Evolutionary conservation across 2,329 filamentous ascomycete species (phyloP).

Genomic region (Penicillium polonicum): DNA sequence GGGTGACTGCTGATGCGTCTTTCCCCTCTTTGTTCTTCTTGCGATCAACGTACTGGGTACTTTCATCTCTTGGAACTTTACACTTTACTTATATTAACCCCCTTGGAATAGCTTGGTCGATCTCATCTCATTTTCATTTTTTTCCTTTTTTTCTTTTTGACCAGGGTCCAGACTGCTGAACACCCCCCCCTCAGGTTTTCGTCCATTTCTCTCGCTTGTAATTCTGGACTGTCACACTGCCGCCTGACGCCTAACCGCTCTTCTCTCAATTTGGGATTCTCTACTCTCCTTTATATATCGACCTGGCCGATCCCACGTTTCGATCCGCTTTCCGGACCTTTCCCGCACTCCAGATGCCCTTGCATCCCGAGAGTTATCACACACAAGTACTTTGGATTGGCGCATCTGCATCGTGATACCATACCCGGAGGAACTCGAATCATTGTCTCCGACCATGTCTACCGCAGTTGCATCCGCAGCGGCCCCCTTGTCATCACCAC

Average conservation of each 20-base stretch:
- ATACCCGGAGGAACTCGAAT: background rate
- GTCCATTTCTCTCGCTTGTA: constrained; percentile 13
- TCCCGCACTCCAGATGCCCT: constrained; percentile 5
- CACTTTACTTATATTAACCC: background rate
- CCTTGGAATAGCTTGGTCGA: constrained; percentile 8
- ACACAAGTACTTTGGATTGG: background rate
- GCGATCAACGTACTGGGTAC: background rate
- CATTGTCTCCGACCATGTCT: constrained; percentile 39
- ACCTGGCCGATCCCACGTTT: constrained; percentile 5
- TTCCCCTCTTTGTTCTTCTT: background rate
- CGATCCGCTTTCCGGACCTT: background rate
- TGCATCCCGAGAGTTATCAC: constrained; percentile 2
- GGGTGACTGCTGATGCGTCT: background rate
- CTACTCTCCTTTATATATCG: constrained; percentile 3
- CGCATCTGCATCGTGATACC: background rate
- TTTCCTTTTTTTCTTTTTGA: constrained; percentile 7
- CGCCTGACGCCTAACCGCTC: constrained; percentile 16
- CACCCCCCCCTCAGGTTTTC: constrained; percentile 11
- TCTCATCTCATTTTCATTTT: background rate
- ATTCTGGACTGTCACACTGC: constrained; percentile 8
- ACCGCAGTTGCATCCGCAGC: constrained; percentile 50
- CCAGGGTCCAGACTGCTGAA: constrained; percentile 14
- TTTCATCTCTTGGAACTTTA: background rate
- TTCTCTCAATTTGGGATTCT: background rate
- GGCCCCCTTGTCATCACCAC: constrained; percentile 45